Conservation (phyloP, 208 protist species). For the Wallacemonas sp. region DNA sequence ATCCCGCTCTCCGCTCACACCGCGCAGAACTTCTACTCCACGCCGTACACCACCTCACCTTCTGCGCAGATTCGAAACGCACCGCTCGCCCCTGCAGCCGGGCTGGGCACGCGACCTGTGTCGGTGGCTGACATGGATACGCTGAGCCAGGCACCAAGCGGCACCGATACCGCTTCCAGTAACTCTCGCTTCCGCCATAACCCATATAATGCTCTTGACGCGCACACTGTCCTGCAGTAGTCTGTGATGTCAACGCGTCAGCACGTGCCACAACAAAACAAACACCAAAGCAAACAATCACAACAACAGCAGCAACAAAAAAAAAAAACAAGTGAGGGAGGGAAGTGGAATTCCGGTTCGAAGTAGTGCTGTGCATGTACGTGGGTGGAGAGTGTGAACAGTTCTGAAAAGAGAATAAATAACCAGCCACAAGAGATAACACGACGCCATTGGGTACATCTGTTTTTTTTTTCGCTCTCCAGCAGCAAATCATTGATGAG, state of each 20-base stretch:
- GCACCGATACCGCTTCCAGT: conserved; percentile 1
- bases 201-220: conserved; percentile 22
- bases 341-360: too few species aligned
- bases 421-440: too few species aligned
- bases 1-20: conserved; percentile 7
- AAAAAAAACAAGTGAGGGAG: too few species aligned
- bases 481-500: too few species aligned
- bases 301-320: too few species aligned
- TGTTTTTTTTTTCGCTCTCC: too few species aligned
- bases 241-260: neutral
- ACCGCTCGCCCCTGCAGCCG: neutral
- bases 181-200: conserved; percentile 37
- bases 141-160: neutral
- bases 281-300: neutral
- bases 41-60: neutral
- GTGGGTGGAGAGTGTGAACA: too few species aligned
- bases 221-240: neutral
- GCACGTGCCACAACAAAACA: neutral
- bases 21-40: conserved; percentile 9
- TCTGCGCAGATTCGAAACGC: neutral
- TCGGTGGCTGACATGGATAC: conserved; percentile 2
- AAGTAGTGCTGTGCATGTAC: too few species aligned
- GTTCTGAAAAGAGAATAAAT: too few species aligned
- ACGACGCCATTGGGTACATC: too few species aligned
- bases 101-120: neutral